Evolutionary conservation across 2,329 filamentous ascomycete genomes (phyloP).

Genomic region (Epichloe coenophiala): DNA sequence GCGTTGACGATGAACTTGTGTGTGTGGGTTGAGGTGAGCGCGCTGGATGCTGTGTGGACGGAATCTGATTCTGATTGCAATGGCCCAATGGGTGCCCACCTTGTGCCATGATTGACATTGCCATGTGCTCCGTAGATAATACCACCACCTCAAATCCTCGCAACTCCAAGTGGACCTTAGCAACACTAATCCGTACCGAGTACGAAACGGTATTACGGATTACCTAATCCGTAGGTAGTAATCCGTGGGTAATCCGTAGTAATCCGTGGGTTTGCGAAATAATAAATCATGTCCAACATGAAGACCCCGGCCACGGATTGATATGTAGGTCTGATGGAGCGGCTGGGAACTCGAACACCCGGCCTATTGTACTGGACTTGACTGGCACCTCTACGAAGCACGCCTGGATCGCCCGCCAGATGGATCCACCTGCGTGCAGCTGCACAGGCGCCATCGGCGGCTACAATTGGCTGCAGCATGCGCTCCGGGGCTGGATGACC

Average conservation of each 20-base stretch:
- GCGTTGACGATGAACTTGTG: background rate
- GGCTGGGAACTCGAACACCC: slow-evolving; percentile 6
- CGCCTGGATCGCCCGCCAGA: slow-evolving; percentile 12
- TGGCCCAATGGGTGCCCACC: too few species aligned
- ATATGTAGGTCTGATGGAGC: background rate
- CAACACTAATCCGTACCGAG: background rate
- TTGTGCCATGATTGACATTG: too few species aligned
- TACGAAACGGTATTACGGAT: too few species aligned
- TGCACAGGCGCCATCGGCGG: slow-evolving; percentile 17
- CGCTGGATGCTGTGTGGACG: background rate
- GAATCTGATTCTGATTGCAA: too few species aligned
- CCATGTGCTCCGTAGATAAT: too few species aligned
- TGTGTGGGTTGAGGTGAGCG: background rate
- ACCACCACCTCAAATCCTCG: too few species aligned
- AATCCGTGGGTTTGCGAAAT: too few species aligned
- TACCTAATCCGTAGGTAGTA: too few species aligned
- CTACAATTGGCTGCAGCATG: slow-evolving; percentile 21
- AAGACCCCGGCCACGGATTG: background rate
- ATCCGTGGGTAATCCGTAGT: too few species aligned
- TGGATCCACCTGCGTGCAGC: slow-evolving; percentile 15
- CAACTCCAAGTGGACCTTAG: background rate
- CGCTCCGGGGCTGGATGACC: slow-evolving; percentile 20
- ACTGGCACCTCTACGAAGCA: background rate
- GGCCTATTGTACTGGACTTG: background rate
- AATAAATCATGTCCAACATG: too few species aligned